These are phyloP conservation scores for Xylariomycetidae sp. DNA, from an alignment of 2,329 filamentous ascomycete species.

Conservation along the genomic window DNA sequence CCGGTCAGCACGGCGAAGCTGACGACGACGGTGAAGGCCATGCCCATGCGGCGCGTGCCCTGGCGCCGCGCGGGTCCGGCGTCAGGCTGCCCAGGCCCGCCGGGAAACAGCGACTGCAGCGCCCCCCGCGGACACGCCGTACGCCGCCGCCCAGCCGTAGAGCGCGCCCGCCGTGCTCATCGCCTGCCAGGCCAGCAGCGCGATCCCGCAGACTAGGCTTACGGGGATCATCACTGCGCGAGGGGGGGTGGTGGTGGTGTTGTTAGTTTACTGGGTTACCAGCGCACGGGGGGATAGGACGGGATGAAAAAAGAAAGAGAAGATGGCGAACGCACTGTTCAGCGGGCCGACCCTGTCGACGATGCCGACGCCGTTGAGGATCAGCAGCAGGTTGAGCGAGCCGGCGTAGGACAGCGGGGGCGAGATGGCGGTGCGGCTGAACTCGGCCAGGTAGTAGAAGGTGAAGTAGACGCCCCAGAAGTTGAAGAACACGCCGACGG, in stretches of 20 bases:
- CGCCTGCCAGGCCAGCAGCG: conserved; percentile 52
- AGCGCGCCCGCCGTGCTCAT: conserved; percentile 44
- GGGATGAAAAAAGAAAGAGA: too few species aligned
- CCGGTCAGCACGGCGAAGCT: conserved; percentile 48
- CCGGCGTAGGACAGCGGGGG: conserved; percentile 36
- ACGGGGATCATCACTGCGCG: conserved; percentile 51
- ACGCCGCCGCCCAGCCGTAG: conserved; percentile 57
- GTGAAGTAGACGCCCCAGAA: conserved; percentile 46
- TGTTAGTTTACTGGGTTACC: too few species aligned
- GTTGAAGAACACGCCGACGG: conserved; percentile 40
- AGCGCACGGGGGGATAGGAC: too few species aligned
- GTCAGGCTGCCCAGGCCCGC: conserved; percentile 52
- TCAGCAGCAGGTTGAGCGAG: conserved; percentile 55
- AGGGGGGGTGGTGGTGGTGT: too few species aligned
- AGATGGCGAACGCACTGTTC: too few species aligned
- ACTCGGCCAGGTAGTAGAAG: conserved; percentile 51
- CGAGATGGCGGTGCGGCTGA: conserved; percentile 36
- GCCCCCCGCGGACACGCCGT: conserved; percentile 59
- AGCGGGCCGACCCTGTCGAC: conserved; percentile 54
- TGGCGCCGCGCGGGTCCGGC: conserved; percentile 43
- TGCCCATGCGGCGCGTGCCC: conserved; percentile 51
- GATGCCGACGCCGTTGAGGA: conserved; percentile 58
- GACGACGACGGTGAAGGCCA: conserved; percentile 50
- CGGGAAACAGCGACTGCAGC: conserved; percentile 61
- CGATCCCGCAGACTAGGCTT: conserved; percentile 33